phyloP scores from a whole-genome alignment of 148 eudicot genomes.

The Camellia lanceoleosa region DNA sequence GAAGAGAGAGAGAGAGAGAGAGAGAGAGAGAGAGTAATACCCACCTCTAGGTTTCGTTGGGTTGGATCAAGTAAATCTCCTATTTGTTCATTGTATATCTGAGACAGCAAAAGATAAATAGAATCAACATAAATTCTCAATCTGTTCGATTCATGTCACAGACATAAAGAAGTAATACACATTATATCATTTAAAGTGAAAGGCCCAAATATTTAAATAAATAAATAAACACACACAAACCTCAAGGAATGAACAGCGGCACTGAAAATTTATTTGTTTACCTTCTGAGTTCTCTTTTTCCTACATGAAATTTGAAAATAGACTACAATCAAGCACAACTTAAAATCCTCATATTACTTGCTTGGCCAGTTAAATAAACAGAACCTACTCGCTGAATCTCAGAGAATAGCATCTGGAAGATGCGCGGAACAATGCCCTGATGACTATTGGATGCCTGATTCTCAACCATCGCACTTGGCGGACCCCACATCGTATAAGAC shows the following conservation, averaged over 20 bases:
- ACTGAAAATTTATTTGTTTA: constrained; percentile 74
- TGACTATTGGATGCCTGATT: constrained; percentile 47
- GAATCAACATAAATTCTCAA: constrained; percentile 43
- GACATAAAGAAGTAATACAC: not conserved
- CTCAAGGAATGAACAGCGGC: constrained; percentile 97
- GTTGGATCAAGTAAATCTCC: constrained; percentile 92
- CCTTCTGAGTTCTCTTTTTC: constrained; percentile 56
- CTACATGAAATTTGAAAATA: constrained; percentile 29
- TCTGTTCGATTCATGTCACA: constrained; percentile 62
- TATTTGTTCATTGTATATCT: constrained; percentile 82
- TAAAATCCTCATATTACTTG: not conserved
- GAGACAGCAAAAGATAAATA: constrained; percentile 13
- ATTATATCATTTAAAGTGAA: not conserved
- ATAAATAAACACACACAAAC: constrained; percentile 33
- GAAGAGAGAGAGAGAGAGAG: not conserved
- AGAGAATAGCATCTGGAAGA: constrained; percentile 77
- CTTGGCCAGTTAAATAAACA: not conserved
- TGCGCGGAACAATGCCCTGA: constrained; percentile 86
- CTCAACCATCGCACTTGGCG: constrained; percentile 87
- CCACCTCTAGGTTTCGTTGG: constrained; percentile 77
- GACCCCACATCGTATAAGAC: constrained; percentile 99
- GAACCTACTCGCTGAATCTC: constrained; percentile 71
- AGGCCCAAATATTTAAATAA: not conserved
- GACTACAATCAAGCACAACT: not conserved
- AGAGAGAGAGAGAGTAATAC: not conserved